A percentile compares a stretch with the other conserved stretches of the same genome.
phyloP scores from a whole-genome alignment of 371 early-diverging fungal species.

The Mycotypha africana region DNA sequence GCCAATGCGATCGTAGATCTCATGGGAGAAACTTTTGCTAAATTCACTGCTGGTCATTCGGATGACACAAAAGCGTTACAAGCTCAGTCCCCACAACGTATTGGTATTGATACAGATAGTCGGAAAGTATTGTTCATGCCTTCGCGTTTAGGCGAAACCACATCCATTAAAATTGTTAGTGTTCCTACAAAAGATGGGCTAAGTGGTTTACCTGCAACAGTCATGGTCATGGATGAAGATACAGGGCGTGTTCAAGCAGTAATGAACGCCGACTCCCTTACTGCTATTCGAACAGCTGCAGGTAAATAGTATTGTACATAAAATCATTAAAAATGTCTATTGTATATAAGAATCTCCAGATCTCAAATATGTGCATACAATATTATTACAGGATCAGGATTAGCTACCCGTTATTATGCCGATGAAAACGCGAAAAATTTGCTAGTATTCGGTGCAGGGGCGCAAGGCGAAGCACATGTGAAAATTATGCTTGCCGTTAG shows the following conservation, averaged over 20 bases:
- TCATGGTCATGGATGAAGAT: slow-evolving; percentile 46
- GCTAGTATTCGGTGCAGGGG: slow-evolving; percentile 58
- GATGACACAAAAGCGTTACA: slow-evolving; percentile 15
- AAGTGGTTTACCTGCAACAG: slow-evolving; percentile 49
- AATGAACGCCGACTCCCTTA: slow-evolving; percentile 51
- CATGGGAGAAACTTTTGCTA: slow-evolving; percentile 31
- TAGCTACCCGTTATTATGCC: slow-evolving; percentile 47
- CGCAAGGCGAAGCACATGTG: slow-evolving; percentile 54
- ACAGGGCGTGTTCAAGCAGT: slow-evolving; percentile 47
- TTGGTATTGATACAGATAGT: slow-evolving; percentile 31
- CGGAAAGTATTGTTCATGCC: slow-evolving; percentile 57
- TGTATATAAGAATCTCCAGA: not conserved
- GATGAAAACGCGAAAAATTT: slow-evolving; percentile 27
- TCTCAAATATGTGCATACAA: not conserved
- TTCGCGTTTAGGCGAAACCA: slow-evolving; percentile 42
- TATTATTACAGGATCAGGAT: slow-evolving; percentile 38
- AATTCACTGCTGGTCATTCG: slow-evolving; percentile 21
- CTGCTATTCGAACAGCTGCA: slow-evolving; percentile 59
- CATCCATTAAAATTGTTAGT: slow-evolving; percentile 57
- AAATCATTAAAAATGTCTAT: not conserved
- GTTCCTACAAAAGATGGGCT: slow-evolving; percentile 42
- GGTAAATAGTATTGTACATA: slow-evolving; percentile 16
- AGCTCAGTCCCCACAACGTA: slow-evolving; percentile 52
- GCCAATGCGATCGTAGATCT: slow-evolving; percentile 28
- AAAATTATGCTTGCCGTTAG: slow-evolving; percentile 48